Conservation (phyloP, 2,329 filamentous ascomycete genomes). For the Calonectria leucothoes region DNA sequence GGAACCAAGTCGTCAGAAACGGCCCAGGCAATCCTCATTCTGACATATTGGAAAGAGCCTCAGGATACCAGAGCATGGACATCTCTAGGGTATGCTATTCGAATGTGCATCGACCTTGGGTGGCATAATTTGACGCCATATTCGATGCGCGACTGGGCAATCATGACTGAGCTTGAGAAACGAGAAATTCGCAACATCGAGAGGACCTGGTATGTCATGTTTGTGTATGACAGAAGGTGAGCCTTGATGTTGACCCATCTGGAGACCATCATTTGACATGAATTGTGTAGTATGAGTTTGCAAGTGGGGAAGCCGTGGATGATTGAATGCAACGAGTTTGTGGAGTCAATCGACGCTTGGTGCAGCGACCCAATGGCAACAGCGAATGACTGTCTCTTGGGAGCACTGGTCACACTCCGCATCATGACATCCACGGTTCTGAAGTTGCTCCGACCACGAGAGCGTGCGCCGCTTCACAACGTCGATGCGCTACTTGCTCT, state of each 20-base stretch:
- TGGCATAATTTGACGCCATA: constrained; percentile 46
- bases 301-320: constrained; percentile 56
- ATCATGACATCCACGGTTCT: constrained; percentile 50
- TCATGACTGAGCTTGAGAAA: constrained; percentile 24
- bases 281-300: constrained; percentile 48
- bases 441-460: constrained; percentile 20
- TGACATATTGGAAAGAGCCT: constrained; percentile 57
- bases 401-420: constrained; percentile 50
- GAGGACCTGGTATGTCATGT: constrained; percentile 51
- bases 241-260: not conserved
- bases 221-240: constrained; percentile 54
- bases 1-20: constrained; percentile 52
- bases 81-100: constrained; percentile 52
- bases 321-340: constrained; percentile 52
- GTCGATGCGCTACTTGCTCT: constrained; percentile 39
- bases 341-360: constrained; percentile 51
- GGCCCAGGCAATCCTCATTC: constrained; percentile 51
- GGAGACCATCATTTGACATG: not conserved
- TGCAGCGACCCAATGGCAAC: constrained; percentile 44
- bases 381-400: constrained; percentile 48
- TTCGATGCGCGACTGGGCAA: not conserved
- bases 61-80: constrained; percentile 54
- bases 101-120: constrained; percentile 53
- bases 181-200: constrained; percentile 49
- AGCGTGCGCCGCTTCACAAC: constrained; percentile 28